Conservation (phyloP, 2,329 filamentous ascomycete species). For the Aspergillus luchuensis region DNA sequence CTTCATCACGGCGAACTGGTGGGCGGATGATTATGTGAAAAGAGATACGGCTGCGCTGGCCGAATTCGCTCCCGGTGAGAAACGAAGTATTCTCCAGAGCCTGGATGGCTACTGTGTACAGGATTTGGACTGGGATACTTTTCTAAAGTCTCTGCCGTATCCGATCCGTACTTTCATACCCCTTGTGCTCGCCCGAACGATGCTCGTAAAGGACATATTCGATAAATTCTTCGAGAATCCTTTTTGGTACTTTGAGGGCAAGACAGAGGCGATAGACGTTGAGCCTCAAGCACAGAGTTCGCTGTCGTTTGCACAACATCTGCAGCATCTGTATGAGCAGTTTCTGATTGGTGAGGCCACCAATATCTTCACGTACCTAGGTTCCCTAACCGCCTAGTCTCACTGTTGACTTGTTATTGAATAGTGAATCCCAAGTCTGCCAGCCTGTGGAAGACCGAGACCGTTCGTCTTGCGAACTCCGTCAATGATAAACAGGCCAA, state of each 20-base stretch:
- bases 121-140: neutral
- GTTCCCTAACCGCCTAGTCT: too few species aligned
- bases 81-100: neutral
- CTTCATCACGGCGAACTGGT: too few species aligned
- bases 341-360: neutral
- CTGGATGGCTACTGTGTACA: neutral
- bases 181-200: neutral
- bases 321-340: neutral
- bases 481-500: neutral
- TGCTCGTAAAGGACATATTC: neutral
- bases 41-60: neutral
- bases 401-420: too few species aligned
- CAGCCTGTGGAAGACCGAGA: neutral
- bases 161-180: neutral
- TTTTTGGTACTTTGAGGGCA: neutral
- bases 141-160: neutral
- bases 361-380: too few species aligned
- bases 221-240: neutral
- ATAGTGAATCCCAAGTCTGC: neutral
- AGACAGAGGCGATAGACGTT: too few species aligned
- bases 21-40: too few species aligned
- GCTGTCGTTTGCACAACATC: neutral
- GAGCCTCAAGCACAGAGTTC: too few species aligned
- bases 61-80: neutral
- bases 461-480: neutral